A percentile compares a stretch with the other conserved stretches of the same genome.
Conservation (phyloP, 176 grass and related monocot species). For the Carex littledalei region DNA sequence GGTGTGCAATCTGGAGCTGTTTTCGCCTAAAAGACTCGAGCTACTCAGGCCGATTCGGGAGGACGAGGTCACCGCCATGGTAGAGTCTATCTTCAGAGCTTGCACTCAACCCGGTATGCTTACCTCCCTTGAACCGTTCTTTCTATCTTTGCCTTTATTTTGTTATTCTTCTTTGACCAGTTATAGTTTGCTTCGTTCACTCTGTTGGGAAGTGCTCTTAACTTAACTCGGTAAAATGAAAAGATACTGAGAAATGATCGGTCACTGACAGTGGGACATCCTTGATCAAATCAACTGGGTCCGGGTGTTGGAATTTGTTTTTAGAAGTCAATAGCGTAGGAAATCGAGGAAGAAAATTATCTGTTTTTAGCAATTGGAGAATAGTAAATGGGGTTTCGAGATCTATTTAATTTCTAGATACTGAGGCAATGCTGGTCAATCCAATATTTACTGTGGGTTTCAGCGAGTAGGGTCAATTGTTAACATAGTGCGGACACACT, state of each 20-base stretch:
- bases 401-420: not conserved
- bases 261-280: not conserved
- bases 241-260: not conserved
- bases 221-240: not conserved
- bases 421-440: not conserved
- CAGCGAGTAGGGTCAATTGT: not conserved
- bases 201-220: too few species aligned
- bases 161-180: not conserved
- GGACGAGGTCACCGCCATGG: constrained; percentile 72
- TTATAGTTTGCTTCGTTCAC: not conserved
- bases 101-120: constrained; percentile 35
- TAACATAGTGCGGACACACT: not conserved
- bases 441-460: not conserved
- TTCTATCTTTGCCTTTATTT: not conserved
- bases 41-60: constrained; percentile 56
- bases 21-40: constrained; percentile 50
- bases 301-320: not conserved
- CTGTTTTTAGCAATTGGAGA: not conserved
- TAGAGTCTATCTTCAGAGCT: constrained; percentile 41
- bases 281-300: not conserved
- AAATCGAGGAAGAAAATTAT: not conserved
- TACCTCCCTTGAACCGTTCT: not conserved
- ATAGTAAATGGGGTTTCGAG: not conserved
- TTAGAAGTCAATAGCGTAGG: not conserved
- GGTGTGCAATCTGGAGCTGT: constrained; percentile 69